Percentiles rank a stretch among this genome's conserved stretches.
phyloP scores from a whole-genome alignment of 2,329 filamentous ascomycete species.

The Cercospora canescens region DNA sequence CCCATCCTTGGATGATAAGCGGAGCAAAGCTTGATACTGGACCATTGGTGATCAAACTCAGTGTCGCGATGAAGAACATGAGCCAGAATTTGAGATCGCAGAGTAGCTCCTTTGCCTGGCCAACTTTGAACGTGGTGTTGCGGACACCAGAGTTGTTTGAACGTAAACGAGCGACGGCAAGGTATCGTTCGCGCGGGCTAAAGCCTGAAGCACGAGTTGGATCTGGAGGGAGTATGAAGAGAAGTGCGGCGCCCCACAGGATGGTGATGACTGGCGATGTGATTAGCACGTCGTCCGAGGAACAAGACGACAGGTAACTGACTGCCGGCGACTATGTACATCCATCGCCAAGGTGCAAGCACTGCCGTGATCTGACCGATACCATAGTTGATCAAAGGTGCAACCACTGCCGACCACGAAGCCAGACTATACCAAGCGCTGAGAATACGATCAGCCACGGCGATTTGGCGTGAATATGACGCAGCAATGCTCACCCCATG shows the following conservation, averaged over 20 bases:
- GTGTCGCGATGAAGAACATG: slow-evolving; percentile 41
- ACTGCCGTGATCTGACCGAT: slow-evolving; percentile 46
- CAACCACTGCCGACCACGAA: slow-evolving; percentile 48
- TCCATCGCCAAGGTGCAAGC: slow-evolving; percentile 40
- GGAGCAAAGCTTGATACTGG: slow-evolving; percentile 49
- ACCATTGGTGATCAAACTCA: slow-evolving; percentile 48
- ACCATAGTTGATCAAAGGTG: slow-evolving; percentile 51
- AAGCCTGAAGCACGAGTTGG: slow-evolving; percentile 46
- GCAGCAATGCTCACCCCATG: slow-evolving; percentile 16
- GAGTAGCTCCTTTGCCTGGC: slow-evolving; percentile 42
- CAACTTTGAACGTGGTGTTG: slow-evolving; percentile 48
- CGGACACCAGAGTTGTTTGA: slow-evolving; percentile 35
- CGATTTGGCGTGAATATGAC: neutral
- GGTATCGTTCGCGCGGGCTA: slow-evolving; percentile 35
- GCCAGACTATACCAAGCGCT: slow-evolving; percentile 39
- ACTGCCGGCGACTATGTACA: slow-evolving; percentile 3
- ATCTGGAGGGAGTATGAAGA: slow-evolving; percentile 43
- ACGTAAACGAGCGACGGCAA: slow-evolving; percentile 31
- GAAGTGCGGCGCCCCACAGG: slow-evolving; percentile 41
- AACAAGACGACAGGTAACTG: neutral
- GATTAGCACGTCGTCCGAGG: neutral
- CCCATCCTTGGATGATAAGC: slow-evolving; percentile 49
- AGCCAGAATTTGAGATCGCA: slow-evolving; percentile 43
- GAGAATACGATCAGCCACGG: neutral
- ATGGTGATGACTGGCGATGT: slow-evolving; percentile 39